phyloP scores from a whole-genome alignment of 2,329 filamentous ascomycete species.

The Akanthomyces muscarius region DNA sequence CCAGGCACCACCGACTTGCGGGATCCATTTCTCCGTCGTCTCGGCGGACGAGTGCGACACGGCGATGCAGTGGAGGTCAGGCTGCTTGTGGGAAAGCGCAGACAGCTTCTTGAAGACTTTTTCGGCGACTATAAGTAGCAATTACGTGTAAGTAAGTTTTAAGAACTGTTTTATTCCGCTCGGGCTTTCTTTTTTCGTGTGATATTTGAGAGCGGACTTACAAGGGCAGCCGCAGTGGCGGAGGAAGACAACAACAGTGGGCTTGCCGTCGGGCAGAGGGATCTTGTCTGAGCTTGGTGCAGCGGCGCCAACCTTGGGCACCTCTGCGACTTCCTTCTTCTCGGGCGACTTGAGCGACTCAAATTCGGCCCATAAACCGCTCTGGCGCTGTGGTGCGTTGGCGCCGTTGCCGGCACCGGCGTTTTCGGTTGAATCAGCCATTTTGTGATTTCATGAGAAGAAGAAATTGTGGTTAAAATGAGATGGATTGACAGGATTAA shows the following conservation, averaged over 20 bases:
- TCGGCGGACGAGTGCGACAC: constrained; percentile 55
- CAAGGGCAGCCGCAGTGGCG: constrained; percentile 73
- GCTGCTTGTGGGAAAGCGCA: constrained; percentile 46
- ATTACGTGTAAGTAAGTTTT: not conserved
- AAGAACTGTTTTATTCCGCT: not conserved
- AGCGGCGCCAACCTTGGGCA: constrained; percentile 49
- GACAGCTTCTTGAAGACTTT: constrained; percentile 58
- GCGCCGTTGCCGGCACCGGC: not conserved
- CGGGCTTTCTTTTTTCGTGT: not conserved
- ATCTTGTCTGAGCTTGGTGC: constrained; percentile 54
- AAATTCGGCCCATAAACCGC: constrained; percentile 35
- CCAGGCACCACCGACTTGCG: constrained; percentile 52
- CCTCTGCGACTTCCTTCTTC: constrained; percentile 40
- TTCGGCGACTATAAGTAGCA: constrained; percentile 53
- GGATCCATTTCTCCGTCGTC: constrained; percentile 55
- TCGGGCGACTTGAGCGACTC: constrained; percentile 39
- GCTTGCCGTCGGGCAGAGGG: constrained; percentile 49
- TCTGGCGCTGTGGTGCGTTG: constrained; percentile 13
- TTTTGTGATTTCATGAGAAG: not conserved
- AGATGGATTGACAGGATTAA: no score
- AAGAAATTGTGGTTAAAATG: not conserved
- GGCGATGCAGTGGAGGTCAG: constrained; percentile 53
- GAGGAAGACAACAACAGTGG: constrained; percentile 62
- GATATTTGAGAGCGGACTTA: constrained; percentile 35
- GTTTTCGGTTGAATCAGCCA: not conserved